A percentile compares a stretch with the other conserved stretches of the same genome.
phyloP scores from a whole-genome alignment of 2,329 filamentous ascomycete species.

The Teratosphaeriaceae sp. region DNA sequence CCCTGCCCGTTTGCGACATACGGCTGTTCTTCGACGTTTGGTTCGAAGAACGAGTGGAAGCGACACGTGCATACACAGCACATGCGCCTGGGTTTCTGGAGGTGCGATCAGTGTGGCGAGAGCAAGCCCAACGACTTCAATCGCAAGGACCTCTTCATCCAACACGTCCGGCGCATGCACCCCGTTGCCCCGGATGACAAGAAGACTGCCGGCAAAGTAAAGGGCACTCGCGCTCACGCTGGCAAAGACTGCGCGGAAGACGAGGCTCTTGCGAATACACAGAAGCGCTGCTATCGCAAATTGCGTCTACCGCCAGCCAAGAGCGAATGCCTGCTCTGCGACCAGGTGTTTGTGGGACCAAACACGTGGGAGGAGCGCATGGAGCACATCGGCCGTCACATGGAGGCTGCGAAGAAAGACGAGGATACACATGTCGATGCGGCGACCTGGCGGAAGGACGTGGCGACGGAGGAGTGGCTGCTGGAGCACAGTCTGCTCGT shows the following conservation, averaged over 20 bases:
- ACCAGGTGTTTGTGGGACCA: conserved; percentile 53
- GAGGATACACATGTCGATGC: conserved; percentile 18
- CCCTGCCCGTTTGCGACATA: conserved; percentile 73
- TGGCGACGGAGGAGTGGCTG: conserved; percentile 33
- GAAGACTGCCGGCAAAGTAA: conserved; percentile 20
- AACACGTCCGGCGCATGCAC: conserved; percentile 85
- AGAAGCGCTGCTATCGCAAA: conserved; percentile 54
- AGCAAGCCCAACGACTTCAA: conserved; percentile 62
- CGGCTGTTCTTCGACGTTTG: conserved; percentile 66
- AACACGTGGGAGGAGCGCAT: conserved; percentile 73
- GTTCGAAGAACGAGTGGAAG: conserved; percentile 92
- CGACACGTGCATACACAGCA: conserved; percentile 79
- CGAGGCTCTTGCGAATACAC: conserved; percentile 38
- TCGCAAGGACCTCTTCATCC: conserved; percentile 84
- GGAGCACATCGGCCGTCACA: conserved; percentile 80
- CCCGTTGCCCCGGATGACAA: conserved; percentile 31
- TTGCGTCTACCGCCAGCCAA: conserved; percentile 55
- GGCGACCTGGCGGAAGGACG: conserved; percentile 31
- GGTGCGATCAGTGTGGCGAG: conserved; percentile 58
- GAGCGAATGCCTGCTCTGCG: conserved; percentile 61
- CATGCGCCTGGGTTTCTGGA: conserved; percentile 65
- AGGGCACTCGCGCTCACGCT: conserved; percentile 15
- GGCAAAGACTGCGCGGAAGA: conserved; percentile 14
- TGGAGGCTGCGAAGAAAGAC: conserved; percentile 52
- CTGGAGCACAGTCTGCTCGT: conserved; percentile 32